Evolutionary conservation across 805 yeast species (phyloP), one percentile per base, ranked within the genome.

Genomic region (Isabelozyma pseudorhagii): DNA sequence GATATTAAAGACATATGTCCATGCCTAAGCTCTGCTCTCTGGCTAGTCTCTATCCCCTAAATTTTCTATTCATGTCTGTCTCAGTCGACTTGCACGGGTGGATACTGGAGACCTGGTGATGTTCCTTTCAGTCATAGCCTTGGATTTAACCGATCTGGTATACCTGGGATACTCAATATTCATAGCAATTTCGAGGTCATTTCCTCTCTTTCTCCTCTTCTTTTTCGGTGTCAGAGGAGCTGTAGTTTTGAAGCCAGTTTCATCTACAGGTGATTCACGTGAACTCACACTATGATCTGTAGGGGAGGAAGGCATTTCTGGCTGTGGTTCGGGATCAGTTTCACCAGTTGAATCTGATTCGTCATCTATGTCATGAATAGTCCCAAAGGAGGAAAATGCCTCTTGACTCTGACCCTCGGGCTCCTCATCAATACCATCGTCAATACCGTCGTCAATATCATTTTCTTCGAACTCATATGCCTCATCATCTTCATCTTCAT

Each of bases 401-500:
- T 21, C 25, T 21, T 21, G 25, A 21, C 25, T 21, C 25, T 21
- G 25, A 21, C 4, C 25, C 25, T 21, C 25, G 25, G 25, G 25
- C 25, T 21, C 25, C n/a, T 28, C 38, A 17, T 42, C 34, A 42
- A 27, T 21, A 5, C n/a, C 28, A 11, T 41, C 49, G 17, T 38
- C 49, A 14, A 43, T 46, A 13, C 18, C 46, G 29, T 50, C 54
- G 21, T 18, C 46, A 11, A 31, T 21, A 28, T 39, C 48, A n/a
- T 40, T 52, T 15, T 44, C 47, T 15, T 28, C 51, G 5, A 39
- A 40, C 3, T 44, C 49, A 11, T 45, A 53, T 11, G 50, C 52
- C 8, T 50, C 54, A 10, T 56, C 63, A 10, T 56, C 63, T 2
- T 47, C 53, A 11, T 46, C 54, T 11, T 29, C 25, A 8, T 28